These are phyloP conservation scores for Malus fusca DNA, from an alignment of 306 rosid species.

Conservation along the genomic window DNA sequence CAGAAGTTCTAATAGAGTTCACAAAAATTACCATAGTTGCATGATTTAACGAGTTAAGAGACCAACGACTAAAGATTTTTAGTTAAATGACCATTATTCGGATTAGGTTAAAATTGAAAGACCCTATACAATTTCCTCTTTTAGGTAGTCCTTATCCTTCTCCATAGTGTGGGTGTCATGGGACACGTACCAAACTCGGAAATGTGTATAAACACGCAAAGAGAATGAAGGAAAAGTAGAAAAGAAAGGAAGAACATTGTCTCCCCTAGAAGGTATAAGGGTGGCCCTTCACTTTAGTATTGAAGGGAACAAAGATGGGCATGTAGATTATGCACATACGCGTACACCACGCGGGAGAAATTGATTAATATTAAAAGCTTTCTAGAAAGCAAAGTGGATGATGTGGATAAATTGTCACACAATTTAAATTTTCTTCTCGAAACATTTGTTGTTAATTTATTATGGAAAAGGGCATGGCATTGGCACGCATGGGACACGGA, in stretches of 20 bases:
- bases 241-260: not conserved
- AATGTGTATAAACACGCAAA: not conserved
- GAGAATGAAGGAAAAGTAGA: not conserved
- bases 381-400: not conserved
- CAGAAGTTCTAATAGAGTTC: rapidly evolving
- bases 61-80: rapidly evolving
- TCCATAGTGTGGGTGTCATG: not conserved
- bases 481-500: not conserved
- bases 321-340: slow-evolving; percentile 1
- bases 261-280: not conserved
- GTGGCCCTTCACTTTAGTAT: not conserved
- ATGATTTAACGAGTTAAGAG: too few species aligned
- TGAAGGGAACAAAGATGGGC: not conserved
- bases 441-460: not conserved
- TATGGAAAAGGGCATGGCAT: not conserved
- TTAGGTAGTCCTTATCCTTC: too few species aligned
- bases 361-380: not conserved
- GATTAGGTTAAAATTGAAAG: too few species aligned
- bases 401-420: not conserved
- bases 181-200: not conserved
- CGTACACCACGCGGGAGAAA: slow-evolving; percentile 18
- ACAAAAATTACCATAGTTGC: too few species aligned
- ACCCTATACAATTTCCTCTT: too few species aligned
- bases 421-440: not conserved
- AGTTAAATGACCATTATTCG: rapidly evolving